Base-by-base conservation (phyloP, 2,329 filamentous ascomycete genomes). In the Cordyceps javanica region DNA sequence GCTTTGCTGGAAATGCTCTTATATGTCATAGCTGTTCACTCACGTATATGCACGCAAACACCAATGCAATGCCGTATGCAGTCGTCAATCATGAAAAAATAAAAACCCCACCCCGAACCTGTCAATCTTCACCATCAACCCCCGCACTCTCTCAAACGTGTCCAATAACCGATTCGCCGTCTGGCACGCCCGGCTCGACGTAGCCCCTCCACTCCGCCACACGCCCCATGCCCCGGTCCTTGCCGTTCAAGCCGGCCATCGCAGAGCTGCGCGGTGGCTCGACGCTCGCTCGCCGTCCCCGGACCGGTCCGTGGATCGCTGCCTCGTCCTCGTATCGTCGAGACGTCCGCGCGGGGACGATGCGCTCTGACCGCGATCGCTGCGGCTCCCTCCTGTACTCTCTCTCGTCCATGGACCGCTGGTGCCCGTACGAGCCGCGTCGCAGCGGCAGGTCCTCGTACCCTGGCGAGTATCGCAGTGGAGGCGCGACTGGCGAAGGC, bases 141-240 rank as follows among this genome's bases (percentile, higher is more conserved):
- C 39, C 5, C 10, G 21, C 39, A 23, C 9, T 16, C 25, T 10
- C 51, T 61, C 42, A 58, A 30, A 46, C 45, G 28, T 62, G 60
- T 10, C 55, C 50, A 13, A 56, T 32, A 13, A 59, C 58, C 10
- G 58, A 59, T 53, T 72, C 70, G 26, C 63, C 68, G 41, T 73
- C 72, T 42, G 74, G 73, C 39, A 68, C 61, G 4, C 76, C 77
- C 7, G 73, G 73, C 60, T 73, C 72, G 16, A 82, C 75, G 66
- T 77, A 78, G 41, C 68, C 72, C 59, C 71, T 71, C 79, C 79
- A 82, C 58, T 79, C 75, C 44, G 68, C 69, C 19, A 82, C 78
- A 7, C 79, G 71, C 61, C 75, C 71, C 72, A 75, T 72, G 10
- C 78, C 78, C 34, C 73, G 70, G 1, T 73, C 75, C 28, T 69